phyloP scores from a whole-genome alignment of 306 rosid species.

The Begonia masoniana region DNA sequence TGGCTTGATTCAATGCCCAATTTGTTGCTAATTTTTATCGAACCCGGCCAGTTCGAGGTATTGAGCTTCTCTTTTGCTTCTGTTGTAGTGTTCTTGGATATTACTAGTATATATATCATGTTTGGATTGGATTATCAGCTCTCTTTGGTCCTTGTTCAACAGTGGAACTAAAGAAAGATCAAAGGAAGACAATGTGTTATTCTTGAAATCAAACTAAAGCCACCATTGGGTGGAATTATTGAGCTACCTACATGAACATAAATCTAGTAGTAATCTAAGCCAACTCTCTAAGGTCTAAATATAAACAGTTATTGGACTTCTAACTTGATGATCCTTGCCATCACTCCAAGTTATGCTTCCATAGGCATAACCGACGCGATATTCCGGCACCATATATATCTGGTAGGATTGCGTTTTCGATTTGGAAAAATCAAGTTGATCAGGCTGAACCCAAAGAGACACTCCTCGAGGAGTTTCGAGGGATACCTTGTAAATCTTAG shows the following conservation, averaged over 20 bases:
- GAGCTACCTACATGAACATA: not conserved
- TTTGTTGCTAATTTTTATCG: conserved; percentile 35
- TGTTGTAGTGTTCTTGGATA: conserved; percentile 7
- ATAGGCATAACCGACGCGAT: not conserved
- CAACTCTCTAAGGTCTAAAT: not conserved
- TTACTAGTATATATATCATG: not conserved
- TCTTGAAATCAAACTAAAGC: not conserved
- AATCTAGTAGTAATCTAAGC: not conserved
- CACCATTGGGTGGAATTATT: not conserved
- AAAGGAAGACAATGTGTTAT: not conserved
- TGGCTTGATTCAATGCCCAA: conserved; percentile 68
- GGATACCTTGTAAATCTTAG: not conserved
- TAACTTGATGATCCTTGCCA: not conserved
- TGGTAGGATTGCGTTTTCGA: not conserved
- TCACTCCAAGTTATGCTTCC: conserved; percentile 7
- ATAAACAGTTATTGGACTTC: conserved; percentile 6
- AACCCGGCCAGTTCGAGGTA: not conserved
- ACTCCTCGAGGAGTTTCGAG: conserved; percentile 1
- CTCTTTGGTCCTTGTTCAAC: no score
- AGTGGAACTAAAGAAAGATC: not conserved
- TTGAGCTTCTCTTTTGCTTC: conserved; percentile 4
- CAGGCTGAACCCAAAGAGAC: conserved; percentile 5
- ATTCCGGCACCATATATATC: not conserved
- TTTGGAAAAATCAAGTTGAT: conserved; percentile 2
- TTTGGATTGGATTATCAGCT: no score